A percentile compares a stretch with the other conserved stretches of the same genome.
Evolutionary conservation across 768 basidiomycete species (phyloP).

Genomic region (Dioszegia aurantiaca): DNA sequence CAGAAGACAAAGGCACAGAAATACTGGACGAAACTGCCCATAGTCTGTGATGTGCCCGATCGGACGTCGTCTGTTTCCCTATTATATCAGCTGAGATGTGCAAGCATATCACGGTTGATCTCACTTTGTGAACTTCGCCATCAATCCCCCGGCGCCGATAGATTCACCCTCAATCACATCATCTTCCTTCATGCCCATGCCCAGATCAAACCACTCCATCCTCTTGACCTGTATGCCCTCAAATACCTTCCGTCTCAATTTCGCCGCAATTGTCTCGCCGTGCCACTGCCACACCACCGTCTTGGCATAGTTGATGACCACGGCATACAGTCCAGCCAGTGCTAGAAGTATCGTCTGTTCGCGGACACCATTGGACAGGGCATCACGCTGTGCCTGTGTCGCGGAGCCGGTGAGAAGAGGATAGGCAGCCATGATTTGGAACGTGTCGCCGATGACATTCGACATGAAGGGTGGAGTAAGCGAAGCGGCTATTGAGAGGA

Average conservation of each 20-base stretch:
- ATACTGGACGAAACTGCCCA: conserved; percentile 76
- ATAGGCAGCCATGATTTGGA: conserved; percentile 68
- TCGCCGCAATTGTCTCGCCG: conserved; percentile 73
- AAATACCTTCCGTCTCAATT: conserved; percentile 63
- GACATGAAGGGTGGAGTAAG: conserved; percentile 85
- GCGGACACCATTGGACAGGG: conserved; percentile 33
- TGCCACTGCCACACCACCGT: conserved; percentile 80
- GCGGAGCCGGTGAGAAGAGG: conserved; percentile 50
- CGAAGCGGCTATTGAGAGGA: conserved; percentile 64
- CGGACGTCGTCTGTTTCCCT: conserved; percentile 96
- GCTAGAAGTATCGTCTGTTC: conserved; percentile 46
- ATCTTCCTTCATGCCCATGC: conserved; percentile 58
- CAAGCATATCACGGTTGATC: conserved; percentile 13
- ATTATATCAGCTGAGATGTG: conserved; percentile 1
- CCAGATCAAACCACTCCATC: conserved; percentile 60
- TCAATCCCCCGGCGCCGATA: conserved; percentile 80
- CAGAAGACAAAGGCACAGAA: conserved; percentile 73
- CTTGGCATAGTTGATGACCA: conserved; percentile 71
- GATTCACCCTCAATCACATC: conserved; percentile 56
- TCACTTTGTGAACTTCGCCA: conserved; percentile 86
- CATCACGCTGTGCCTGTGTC: conserved; percentile 31
- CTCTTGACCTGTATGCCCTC: conserved; percentile 15
- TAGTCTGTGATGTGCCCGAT: conserved; percentile 72
- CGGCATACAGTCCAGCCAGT: conserved; percentile 39
- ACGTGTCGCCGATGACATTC: conserved; percentile 70